A percentile compares a stretch with the other conserved stretches of the same genome.
Evolutionary conservation across 257 asterid genomes (phyloP).

Genomic region (Scutellaria barbata): DNA sequence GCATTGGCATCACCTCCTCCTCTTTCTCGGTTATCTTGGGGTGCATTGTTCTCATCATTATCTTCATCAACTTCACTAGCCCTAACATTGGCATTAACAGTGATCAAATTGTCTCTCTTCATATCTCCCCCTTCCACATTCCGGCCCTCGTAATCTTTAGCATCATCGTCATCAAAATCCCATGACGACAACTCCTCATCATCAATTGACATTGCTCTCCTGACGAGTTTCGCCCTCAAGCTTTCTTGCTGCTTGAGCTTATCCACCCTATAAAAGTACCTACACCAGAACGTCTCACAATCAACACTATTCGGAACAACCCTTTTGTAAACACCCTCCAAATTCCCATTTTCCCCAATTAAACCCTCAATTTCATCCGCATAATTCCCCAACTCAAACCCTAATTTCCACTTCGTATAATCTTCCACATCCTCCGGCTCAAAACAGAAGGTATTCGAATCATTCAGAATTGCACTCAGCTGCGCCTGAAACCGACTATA

Average conservation of each 20-base stretch:
- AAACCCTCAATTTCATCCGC: conserved; percentile 51
- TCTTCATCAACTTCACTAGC: conserved; percentile 35
- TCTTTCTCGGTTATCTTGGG: conserved; percentile 28
- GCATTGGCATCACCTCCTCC: conserved; percentile 19
- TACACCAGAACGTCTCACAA: conserved; percentile 69
- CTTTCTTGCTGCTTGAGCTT: conserved; percentile 83
- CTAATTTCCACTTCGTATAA: conserved; percentile 64
- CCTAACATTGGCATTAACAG: conserved; percentile 29
- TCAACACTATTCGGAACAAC: conserved; percentile 69
- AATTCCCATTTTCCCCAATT: conserved; percentile 57
- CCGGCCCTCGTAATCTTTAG: conserved; percentile 33
- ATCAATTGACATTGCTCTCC: conserved; percentile 63
- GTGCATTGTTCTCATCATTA: conserved; percentile 31
- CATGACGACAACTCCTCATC: conserved; percentile 83
- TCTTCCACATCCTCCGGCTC: conserved; percentile 81
- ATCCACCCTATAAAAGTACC: conserved; percentile 74
- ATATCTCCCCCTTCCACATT: conserved; percentile 6
- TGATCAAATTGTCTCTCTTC: not conserved
- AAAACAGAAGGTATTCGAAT: conserved; percentile 52
- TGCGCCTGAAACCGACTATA: conserved; percentile 78
- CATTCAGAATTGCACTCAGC: conserved; percentile 59
- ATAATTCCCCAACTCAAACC: conserved; percentile 58
- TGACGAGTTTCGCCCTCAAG: conserved; percentile 74
- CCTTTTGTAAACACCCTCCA: conserved; percentile 56
- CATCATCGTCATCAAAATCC: conserved; percentile 85